Percentiles rank a stretch among this genome's conserved stretches.
phyloP scores from a whole-genome alignment of 1,284 basidiomycete genomes.

The Trametes versicolor region DNA sequence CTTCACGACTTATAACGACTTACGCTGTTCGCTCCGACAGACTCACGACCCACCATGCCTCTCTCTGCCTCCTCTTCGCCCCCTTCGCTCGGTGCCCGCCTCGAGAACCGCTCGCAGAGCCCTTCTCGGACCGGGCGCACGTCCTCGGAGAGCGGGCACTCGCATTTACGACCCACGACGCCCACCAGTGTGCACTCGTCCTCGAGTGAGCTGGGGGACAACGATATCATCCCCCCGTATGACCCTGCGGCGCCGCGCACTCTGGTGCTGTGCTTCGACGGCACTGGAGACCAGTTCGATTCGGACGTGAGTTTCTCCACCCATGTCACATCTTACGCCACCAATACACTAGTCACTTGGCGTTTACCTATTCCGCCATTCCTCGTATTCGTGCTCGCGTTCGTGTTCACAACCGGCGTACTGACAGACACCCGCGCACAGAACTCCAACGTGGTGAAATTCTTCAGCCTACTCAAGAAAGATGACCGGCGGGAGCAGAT shows the following conservation, averaged over 20 bases:
- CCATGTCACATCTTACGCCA: neutral
- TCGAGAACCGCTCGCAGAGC: slow-evolving; percentile 6
- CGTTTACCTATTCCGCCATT: neutral
- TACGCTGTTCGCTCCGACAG: slow-evolving; percentile 10
- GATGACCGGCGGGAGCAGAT: slow-evolving; percentile 59
- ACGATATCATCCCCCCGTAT: slow-evolving; percentile 46
- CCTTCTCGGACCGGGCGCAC: slow-evolving; percentile 6
- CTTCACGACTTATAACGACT: slow-evolving; percentile 32
- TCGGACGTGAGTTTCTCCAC: slow-evolving; percentile 51
- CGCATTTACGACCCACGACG: slow-evolving; percentile 28
- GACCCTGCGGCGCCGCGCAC: slow-evolving; percentile 45
- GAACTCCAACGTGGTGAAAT: slow-evolving; percentile 71
- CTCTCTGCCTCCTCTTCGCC: slow-evolving; percentile 7
- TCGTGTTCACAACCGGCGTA: neutral
- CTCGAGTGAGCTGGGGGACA: slow-evolving; percentile 34
- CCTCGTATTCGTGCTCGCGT: neutral
- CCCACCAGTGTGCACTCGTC: slow-evolving; percentile 34
- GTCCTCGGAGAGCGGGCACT: slow-evolving; percentile 23
- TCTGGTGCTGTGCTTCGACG: slow-evolving; percentile 67
- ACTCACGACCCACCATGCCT: slow-evolving; percentile 26
- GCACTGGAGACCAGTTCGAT: slow-evolving; percentile 67
- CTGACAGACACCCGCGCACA: slow-evolving; percentile 34
- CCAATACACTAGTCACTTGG: too few relatives aligned
- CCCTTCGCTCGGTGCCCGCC: slow-evolving; percentile 6
- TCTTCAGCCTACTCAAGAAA: slow-evolving; percentile 65